Conservation (phyloP, 202 grass and related monocot species). For the Musa balbisiana region DNA sequence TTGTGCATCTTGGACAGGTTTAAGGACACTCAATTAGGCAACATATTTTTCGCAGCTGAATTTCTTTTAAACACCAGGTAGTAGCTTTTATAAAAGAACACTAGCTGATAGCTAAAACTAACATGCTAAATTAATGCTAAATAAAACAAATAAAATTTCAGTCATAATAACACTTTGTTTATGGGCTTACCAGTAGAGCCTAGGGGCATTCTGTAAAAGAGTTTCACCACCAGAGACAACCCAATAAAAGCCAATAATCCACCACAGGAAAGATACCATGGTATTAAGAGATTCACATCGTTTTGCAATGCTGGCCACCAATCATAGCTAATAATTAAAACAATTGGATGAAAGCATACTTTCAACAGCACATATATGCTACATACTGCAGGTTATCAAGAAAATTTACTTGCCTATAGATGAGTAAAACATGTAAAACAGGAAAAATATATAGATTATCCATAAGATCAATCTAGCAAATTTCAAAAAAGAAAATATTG, state of each 20-base stretch:
- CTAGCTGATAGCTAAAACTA: background rate
- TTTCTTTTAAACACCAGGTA: background rate
- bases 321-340: slow-evolving; percentile 3
- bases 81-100: background rate
- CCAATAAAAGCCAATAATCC: slow-evolving; percentile 97
- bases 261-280: slow-evolving; percentile 76
- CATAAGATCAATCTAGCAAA: no score
- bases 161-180: background rate
- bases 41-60: background rate
- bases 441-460: no score
- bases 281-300: slow-evolving; percentile 86
- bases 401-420: background rate
- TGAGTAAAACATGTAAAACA: no score
- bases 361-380: background rate
- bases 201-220: slow-evolving; percentile 57
- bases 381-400: background rate
- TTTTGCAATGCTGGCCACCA: slow-evolving; percentile 41
- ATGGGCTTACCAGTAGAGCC: slow-evolving; percentile 72
- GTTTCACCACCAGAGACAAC: slow-evolving; percentile 55
- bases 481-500: no score
- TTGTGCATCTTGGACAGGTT: background rate
- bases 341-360: background rate
- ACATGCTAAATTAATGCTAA: background rate
- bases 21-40: background rate
- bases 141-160: background rate